Conservation (phyloP, 176 grass and related monocot species). For the Aegilops longissima region DNA sequence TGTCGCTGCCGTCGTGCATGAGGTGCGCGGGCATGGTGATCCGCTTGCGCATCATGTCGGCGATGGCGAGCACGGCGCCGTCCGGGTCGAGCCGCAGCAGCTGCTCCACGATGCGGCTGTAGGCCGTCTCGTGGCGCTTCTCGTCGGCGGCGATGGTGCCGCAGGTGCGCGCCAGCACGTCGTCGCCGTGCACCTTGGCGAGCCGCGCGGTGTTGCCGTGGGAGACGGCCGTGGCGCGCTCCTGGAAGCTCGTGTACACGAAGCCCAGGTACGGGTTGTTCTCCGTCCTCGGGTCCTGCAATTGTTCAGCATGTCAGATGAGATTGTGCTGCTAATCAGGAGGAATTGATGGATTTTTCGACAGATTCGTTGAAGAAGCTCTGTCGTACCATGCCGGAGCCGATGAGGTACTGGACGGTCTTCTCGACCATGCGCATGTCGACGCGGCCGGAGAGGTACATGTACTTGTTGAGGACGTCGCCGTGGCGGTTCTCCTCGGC, state of each 20-base stretch:
- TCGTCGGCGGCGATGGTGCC: conserved; percentile 92
- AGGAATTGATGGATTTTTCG: no score
- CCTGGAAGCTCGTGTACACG: conserved; percentile 98
- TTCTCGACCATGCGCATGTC: conserved; percentile 90
- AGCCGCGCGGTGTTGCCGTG: conserved; percentile 90
- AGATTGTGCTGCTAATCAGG: no score
- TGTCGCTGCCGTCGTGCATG: conserved; percentile 88
- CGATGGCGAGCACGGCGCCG: conserved; percentile 68
- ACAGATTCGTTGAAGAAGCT: no score
- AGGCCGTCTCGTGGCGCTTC: conserved; percentile 94
- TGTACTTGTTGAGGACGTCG: conserved; percentile 58
- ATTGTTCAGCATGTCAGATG: no score
- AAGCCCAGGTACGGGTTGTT: conserved; percentile 94
- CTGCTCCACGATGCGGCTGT: conserved; percentile 83
- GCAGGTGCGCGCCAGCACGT: conserved; percentile 68
- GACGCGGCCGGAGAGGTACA: conserved; percentile 89
- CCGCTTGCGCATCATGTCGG: conserved; percentile 97
- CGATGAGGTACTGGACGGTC: conserved; percentile 94
- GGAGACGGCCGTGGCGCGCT: conserved; percentile 82
- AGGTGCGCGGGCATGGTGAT: conserved; percentile 99
- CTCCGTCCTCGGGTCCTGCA: conserved; percentile 76
- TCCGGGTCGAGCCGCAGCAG: conserved; percentile 79
- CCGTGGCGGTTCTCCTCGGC: background rate
- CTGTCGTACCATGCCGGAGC: conserved; percentile 75
- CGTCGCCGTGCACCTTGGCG: conserved; percentile 65